Base-by-base conservation (phyloP, 768 basidiomycete species). In the Naganishia randhawae region DNA sequence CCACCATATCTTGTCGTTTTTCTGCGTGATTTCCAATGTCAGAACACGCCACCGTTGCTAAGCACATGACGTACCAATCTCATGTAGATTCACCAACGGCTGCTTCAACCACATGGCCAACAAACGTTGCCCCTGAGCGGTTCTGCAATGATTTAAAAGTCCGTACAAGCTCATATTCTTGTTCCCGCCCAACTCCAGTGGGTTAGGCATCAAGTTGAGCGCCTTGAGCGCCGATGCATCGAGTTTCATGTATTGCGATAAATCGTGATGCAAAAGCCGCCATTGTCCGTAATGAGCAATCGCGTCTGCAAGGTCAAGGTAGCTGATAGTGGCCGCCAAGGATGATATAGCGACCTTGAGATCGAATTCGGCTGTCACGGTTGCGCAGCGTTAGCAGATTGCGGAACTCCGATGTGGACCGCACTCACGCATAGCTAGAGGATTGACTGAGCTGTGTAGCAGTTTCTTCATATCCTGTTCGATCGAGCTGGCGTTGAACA, bases 51-150 rank as follows among this genome's bases (percentile, higher is more conserved):
- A 55, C 16, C 7, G 32, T 1, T 55, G 35, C 31, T 17, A n/a
- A 19, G 10, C 16, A 51, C 19, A 29, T 5, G 39, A 83, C 91
- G 71, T 67, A 91, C 92, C 83, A 69, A 98, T 98, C 76, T 93
- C 90, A 71, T 98, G 94, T 41, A 91, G 79, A 78, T 96, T 97
- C 33, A 97, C 86, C 31, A 98, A 82, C 6, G 96, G 96, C 77
- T 98, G 96, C 76, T 96, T 97, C 48, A 99, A 82, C 95, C 95
- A 98, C 54, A 87, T 88, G 0, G 88, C 90, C 3, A 99, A 83
- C 45, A 96, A 78, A 65, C 96, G 83, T 16, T 90, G 87, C 0
- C 96, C 96, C 76, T 99, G 96, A 0, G 91, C 87, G 0, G 96
- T 98, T 81, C 96, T 96, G 83, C 95, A 96, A 73, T 90, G 90